phyloP scores from a whole-genome alignment of 2,329 filamentous ascomycete species.

The Beauveria scarabaeidicola region DNA sequence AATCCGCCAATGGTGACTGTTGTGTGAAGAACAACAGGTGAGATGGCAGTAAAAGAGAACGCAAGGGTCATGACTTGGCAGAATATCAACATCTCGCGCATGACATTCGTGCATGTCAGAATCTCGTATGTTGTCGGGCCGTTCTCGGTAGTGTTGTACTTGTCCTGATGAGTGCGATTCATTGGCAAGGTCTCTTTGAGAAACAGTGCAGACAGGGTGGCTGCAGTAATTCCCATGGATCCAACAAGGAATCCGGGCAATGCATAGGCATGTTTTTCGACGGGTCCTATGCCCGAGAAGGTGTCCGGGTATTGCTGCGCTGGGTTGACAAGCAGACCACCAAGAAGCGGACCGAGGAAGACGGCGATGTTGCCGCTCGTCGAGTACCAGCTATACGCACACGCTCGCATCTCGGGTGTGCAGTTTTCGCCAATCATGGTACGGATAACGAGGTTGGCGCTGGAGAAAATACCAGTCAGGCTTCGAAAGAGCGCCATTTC shows the following conservation, averaged over 20 bases:
- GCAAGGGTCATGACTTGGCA: slow-evolving; percentile 17
- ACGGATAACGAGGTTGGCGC: slow-evolving; percentile 63
- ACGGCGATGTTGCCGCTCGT: slow-evolving; percentile 58
- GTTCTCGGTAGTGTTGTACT: not conserved
- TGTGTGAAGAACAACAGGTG: slow-evolving; percentile 62
- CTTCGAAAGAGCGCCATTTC: slow-evolving; percentile 69
- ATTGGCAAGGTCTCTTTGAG: slow-evolving; percentile 48
- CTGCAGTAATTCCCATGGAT: slow-evolving; percentile 46
- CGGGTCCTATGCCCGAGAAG: slow-evolving; percentile 36
- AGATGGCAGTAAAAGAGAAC: slow-evolving; percentile 61
- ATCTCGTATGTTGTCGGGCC: not conserved
- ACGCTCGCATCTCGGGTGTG: not conserved
- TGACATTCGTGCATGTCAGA: not conserved
- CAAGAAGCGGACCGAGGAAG: slow-evolving; percentile 62
- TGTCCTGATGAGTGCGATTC: not conserved
- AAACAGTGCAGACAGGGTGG: slow-evolving; percentile 43
- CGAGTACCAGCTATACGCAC: not conserved
- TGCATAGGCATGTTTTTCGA: slow-evolving; percentile 44
- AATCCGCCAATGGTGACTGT: slow-evolving; percentile 54
- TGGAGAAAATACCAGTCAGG: slow-evolving; percentile 63
- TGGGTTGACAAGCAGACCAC: slow-evolving; percentile 61
- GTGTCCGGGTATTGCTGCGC: slow-evolving; percentile 50
- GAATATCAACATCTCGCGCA: not conserved
- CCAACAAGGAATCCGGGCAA: slow-evolving; percentile 44
- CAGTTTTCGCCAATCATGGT: slow-evolving; percentile 52